Conservation (phyloP, 2,329 filamentous ascomycete species). For the Colletotrichum acutatum region DNA sequence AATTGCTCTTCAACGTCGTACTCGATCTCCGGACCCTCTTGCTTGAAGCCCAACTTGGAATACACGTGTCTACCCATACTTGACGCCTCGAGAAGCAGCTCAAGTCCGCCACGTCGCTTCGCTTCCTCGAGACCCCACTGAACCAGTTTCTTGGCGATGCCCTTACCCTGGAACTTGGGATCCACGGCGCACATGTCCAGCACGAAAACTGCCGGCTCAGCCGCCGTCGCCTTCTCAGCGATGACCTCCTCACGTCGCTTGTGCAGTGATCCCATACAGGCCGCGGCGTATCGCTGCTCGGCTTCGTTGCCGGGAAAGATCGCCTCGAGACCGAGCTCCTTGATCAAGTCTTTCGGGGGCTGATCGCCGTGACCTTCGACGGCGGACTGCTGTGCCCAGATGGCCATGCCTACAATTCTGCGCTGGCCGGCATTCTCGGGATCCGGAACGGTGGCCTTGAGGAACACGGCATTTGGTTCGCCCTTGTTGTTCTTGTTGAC, state of each 20-base stretch:
- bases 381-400: constrained; percentile 64
- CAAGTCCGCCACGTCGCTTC: constrained; percentile 50
- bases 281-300: constrained; percentile 58
- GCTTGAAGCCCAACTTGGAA: constrained; percentile 55
- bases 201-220: constrained; percentile 58
- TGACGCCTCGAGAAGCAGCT: constrained; percentile 58
- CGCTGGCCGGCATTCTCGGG: constrained; percentile 39
- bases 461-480: constrained; percentile 60
- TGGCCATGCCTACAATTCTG: constrained; percentile 61
- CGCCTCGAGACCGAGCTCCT: constrained; percentile 44
- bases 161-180: constrained; percentile 62
- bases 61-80: constrained; percentile 60
- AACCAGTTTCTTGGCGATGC: constrained; percentile 57
- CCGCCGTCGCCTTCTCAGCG: constrained; percentile 52
- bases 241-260: constrained; percentile 54
- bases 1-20: constrained; percentile 60
- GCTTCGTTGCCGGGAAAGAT: constrained; percentile 55
- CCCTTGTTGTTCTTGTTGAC: constrained; percentile 54
- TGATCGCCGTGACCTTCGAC: constrained; percentile 59
- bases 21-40: constrained; percentile 52
- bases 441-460: constrained; percentile 62
- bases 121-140: constrained; percentile 60
- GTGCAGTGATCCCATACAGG: constrained; percentile 56
- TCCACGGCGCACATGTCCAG: constrained; percentile 64
- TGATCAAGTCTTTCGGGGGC: constrained; percentile 46